phyloP scores from a whole-genome alignment of 805 yeast genomes.

The Cyberlindnera lachancei region DNA sequence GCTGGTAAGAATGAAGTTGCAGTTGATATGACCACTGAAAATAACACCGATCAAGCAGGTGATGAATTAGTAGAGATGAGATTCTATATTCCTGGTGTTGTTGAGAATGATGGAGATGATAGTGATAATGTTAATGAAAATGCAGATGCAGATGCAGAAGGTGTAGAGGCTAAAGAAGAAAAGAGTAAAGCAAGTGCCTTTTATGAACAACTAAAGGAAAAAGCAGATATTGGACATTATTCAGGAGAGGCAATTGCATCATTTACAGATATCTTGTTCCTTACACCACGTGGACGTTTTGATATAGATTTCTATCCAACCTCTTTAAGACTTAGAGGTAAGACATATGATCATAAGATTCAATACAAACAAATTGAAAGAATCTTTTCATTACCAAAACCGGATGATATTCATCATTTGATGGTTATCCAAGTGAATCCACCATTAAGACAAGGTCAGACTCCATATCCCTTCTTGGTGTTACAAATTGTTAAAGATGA shows the following conservation, averaged over 20 bases:
- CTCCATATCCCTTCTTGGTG: constrained; percentile 87
- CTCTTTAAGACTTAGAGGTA: constrained; percentile 88
- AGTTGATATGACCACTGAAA: constrained; percentile 65
- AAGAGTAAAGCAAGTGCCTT: constrained; percentile 75
- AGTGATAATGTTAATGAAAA: constrained; percentile 6
- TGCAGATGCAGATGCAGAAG: constrained; percentile 29
- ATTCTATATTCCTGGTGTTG: constrained; percentile 86
- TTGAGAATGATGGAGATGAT: constrained; percentile 29
- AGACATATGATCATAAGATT: constrained; percentile 93
- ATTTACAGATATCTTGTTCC: constrained; percentile 81
- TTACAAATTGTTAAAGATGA: constrained; percentile 87
- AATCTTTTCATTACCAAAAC: constrained; percentile 86
- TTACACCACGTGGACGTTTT: constrained; percentile 98
- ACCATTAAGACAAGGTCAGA: constrained; percentile 96
- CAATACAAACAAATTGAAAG: constrained; percentile 87
- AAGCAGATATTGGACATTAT: constrained; percentile 89
- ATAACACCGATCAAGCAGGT: constrained; percentile 60
- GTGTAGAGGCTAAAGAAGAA: constrained; percentile 34
- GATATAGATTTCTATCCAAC: constrained; percentile 90
- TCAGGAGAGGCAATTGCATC: constrained; percentile 94
- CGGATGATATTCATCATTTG: constrained; percentile 87
- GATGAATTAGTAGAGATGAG: constrained; percentile 95
- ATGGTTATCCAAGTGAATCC: constrained; percentile 91
- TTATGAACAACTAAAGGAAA: constrained; percentile 85
- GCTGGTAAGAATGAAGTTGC: constrained; percentile 93